These are phyloP conservation scores for Elymus sibiricus DNA, from an alignment of 176 grass and related monocot species.

Conservation along the genomic window DNA sequence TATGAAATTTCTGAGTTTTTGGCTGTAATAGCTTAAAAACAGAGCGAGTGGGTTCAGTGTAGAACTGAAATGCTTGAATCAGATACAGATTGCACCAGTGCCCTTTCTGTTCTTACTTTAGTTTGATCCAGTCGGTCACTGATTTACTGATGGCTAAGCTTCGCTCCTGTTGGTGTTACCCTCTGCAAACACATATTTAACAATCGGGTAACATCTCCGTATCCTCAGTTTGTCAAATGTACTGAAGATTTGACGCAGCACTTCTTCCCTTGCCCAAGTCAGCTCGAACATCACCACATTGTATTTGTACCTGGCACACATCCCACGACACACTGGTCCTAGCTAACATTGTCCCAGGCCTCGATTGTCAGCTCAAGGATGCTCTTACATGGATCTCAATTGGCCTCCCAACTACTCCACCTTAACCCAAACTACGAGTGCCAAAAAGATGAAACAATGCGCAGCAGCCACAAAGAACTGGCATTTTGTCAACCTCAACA, in stretches of 20 bases:
- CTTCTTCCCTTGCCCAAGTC: not conserved
- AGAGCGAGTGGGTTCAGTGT: not conserved
- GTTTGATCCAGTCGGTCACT: not conserved
- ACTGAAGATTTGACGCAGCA: not conserved
- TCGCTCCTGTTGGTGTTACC: not conserved
- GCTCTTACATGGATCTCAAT: not conserved
- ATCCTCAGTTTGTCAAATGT: not conserved
- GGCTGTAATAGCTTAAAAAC: not conserved
- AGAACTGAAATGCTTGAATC: conserved; percentile 10
- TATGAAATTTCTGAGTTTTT: not conserved
- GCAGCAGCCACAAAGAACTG: not conserved
- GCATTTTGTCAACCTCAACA: conserved; percentile 18
- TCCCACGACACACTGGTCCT: not conserved
- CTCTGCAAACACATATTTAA: not conserved
- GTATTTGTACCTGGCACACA: conserved; percentile 12
- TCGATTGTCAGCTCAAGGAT: not conserved
- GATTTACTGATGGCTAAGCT: not conserved
- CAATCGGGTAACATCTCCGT: not conserved
- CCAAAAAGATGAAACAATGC: not conserved
- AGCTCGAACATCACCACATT: conserved; percentile 15
- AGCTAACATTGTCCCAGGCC: not conserved
- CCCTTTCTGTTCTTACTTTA: not conserved
- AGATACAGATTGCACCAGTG: not conserved
- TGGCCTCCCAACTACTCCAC: not conserved
- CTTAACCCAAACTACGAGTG: not conserved